Conservation (phyloP, 2,329 filamentous ascomycete genomes). For the Aspergillus udagawae region DNA sequence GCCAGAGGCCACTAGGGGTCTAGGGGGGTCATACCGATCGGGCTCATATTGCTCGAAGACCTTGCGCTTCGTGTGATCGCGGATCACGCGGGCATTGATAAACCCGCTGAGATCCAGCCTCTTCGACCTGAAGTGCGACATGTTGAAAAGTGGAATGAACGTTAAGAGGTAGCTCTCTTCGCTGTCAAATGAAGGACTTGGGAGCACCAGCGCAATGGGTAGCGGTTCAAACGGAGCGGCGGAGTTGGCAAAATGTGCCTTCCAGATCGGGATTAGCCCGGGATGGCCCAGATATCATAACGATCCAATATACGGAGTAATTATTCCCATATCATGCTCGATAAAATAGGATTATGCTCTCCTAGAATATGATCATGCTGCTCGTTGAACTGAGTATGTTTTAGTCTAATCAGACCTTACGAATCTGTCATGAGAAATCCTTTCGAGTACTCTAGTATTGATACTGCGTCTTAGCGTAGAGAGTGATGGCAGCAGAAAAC, state of each 20-base stretch:
- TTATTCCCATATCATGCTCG: no score
- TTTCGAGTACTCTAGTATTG: background rate
- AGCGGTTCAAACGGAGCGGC: conserved; percentile 14
- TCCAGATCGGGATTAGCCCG: conserved; percentile 25
- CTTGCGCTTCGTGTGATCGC: conserved; percentile 95
- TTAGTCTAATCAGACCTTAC: background rate
- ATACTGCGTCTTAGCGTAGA: background rate
- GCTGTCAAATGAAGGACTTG: background rate
- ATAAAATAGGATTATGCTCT: background rate
- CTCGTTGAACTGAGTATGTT: background rate
- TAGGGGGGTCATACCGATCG: conserved; percentile 61
- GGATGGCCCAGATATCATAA: conserved; percentile 2
- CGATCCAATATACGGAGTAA: no score
- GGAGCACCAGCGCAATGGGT: conserved; percentile 1
- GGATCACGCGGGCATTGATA: conserved; percentile 79
- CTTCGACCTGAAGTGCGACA: conserved; percentile 85
- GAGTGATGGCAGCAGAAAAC: background rate
- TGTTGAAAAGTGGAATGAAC: conserved; percentile 39
- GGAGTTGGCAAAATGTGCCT: conserved; percentile 21
- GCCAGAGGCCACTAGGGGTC: background rate
- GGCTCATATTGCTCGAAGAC: conserved; percentile 83
- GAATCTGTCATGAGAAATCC: background rate
- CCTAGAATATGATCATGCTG: background rate
- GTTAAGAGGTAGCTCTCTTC: background rate
- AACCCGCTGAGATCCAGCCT: conserved; percentile 86